Evolutionary conservation across 1,284 basidiomycete species (phyloP).

Genomic region (Phellopilus nigrolimitatus): DNA sequence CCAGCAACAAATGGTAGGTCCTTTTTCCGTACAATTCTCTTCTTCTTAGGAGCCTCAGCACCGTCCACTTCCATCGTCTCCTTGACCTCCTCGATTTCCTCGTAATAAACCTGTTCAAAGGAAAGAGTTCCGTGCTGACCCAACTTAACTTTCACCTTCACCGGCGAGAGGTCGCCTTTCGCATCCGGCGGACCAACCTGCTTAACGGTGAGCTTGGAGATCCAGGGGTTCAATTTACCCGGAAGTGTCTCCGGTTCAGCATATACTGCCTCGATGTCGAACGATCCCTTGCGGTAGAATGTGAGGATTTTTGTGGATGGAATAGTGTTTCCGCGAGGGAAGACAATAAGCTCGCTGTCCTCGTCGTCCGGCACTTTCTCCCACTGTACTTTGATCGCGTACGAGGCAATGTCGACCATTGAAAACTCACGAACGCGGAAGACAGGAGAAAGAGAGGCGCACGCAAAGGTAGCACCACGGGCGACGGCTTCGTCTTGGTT

Average conservation of each 20-base stretch:
- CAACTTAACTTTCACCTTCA: conserved; percentile 87
- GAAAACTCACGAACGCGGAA: conserved; percentile 94
- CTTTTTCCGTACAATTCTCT: conserved; percentile 75
- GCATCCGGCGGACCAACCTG: conserved; percentile 58
- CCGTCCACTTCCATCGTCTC: conserved; percentile 57
- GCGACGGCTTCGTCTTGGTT: conserved; percentile 95
- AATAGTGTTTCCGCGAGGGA: conserved; percentile 75
- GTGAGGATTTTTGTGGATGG: conserved; percentile 93
- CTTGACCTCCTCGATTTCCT: conserved; percentile 81
- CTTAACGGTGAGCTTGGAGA: conserved; percentile 79
- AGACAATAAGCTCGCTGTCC: conserved; percentile 84
- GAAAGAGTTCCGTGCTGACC: conserved; percentile 83
- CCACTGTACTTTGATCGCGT: conserved; percentile 88
- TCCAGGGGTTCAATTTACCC: conserved; percentile 76
- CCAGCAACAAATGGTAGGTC: conserved; percentile 69
- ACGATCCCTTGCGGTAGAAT: conserved; percentile 85
- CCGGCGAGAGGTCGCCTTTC: conserved; percentile 68
- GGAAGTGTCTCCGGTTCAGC: conserved; percentile 67
- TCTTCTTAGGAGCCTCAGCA: conserved; percentile 71
- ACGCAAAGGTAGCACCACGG: conserved; percentile 90
- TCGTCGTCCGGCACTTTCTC: conserved; percentile 71
- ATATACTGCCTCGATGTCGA: conserved; percentile 83
- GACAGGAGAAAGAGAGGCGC: conserved; percentile 90
- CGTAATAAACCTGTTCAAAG: conserved; percentile 81
- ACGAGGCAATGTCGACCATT: conserved; percentile 77